Conservation (phyloP, 495 filamentous ascomycete species). For the Tuber indicum region DNA sequence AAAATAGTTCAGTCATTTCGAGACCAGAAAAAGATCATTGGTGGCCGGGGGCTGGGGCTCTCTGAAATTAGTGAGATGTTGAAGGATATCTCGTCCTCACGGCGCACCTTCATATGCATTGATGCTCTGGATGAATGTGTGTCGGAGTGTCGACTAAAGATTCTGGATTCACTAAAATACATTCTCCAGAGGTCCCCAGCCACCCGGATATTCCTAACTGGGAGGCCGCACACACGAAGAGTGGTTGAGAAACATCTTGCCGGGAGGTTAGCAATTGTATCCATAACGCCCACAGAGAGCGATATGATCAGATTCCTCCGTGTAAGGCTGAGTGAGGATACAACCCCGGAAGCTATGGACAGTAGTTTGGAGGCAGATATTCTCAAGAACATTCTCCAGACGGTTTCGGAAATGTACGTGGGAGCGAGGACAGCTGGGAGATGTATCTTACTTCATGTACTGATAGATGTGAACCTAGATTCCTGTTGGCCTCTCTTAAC, state of each 20-base stretch:
- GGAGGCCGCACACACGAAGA: not conserved
- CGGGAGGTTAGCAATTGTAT: not conserved
- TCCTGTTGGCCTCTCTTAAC: not conserved
- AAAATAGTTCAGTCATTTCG: not conserved
- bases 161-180: not conserved
- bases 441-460: not conserved
- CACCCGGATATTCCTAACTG: not conserved
- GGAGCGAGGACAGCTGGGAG: not conserved
- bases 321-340: not conserved
- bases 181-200: not conserved
- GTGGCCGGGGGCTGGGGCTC: not conserved
- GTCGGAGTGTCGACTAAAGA: not conserved
- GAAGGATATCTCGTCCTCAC: not conserved
- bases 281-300: not conserved
- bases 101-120: slow-evolving; percentile 1
- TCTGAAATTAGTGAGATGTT: not conserved
- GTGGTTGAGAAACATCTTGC: not conserved
- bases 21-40: not conserved
- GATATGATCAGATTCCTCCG: slow-evolving; percentile 1
- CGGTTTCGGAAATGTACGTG: not conserved
- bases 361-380: not conserved
- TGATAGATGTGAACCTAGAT: not conserved
- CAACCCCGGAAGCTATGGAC: not conserved
- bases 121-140: slow-evolving; percentile 5
- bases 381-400: not conserved